These are phyloP conservation scores for Sphagnum contortum DNA, from an alignment of 225 moss, liverwort and hornwort genomes.

Conservation along the genomic window DNA sequence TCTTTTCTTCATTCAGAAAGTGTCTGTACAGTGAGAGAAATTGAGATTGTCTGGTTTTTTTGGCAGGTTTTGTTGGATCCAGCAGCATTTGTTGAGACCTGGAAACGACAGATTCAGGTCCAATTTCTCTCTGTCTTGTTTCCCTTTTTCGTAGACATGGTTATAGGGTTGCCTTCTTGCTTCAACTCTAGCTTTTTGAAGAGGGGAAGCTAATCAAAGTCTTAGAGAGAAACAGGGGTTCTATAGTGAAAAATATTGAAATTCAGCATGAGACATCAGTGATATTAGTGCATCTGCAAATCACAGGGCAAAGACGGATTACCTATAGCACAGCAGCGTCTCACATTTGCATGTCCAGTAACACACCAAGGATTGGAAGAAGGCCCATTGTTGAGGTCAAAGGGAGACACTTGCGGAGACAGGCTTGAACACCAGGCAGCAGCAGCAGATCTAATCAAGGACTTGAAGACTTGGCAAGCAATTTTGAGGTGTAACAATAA, in stretches of 20 bases:
- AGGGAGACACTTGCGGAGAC: constrained; percentile 22
- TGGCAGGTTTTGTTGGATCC: constrained; percentile 50
- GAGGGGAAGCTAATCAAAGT: background rate
- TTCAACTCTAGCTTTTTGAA: background rate
- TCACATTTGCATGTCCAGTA: constrained; percentile 42
- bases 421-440: constrained; percentile 21
- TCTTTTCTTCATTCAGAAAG: background rate
- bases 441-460: constrained; percentile 30
- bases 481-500: constrained; percentile 33
- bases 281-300: too few species aligned
- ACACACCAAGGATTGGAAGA: constrained; percentile 36
- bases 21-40: too few species aligned
- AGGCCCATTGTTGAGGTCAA: constrained; percentile 27
- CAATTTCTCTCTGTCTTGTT: too few species aligned
- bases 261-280: too few species aligned
- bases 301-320: constrained; percentile 53
- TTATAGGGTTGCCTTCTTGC: constrained; percentile 3
- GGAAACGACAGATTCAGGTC: constrained; percentile 55
- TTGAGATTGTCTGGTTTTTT: too few species aligned
- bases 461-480: constrained; percentile 40
- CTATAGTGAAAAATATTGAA: too few species aligned
- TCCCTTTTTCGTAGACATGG: too few species aligned
- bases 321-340: constrained; percentile 37
- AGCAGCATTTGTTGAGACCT: constrained; percentile 43
- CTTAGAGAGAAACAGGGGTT: too few species aligned